A percentile compares a stretch with the other conserved stretches of the same genome.
These are phyloP conservation scores for Amaranthus palmeri DNA, from an alignment of 148 eudicot species.

Conservation along the genomic window DNA sequence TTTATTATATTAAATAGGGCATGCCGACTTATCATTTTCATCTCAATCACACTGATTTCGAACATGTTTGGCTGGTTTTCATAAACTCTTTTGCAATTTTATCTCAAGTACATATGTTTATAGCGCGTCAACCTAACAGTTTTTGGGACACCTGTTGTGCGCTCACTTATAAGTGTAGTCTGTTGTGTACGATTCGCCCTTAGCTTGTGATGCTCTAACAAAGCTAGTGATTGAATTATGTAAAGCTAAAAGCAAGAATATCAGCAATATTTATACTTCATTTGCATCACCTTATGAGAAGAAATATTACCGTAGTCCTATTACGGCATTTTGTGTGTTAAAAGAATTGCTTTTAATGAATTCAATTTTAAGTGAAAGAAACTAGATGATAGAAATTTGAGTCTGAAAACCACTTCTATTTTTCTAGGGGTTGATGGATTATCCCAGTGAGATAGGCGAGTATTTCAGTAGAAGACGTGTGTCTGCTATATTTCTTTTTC, in stretches of 20 bases:
- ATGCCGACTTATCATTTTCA: not conserved
- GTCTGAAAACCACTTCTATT: not conserved
- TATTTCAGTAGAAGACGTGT: conserved; percentile 70
- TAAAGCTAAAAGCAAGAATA: no score
- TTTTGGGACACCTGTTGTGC: no score
- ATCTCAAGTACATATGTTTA: no score
- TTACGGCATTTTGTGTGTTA: not conserved
- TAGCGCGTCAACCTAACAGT: no score
- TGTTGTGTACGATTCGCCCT: no score
- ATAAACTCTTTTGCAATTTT: not conserved
- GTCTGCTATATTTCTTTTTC: conserved; percentile 69
- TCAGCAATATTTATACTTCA: not conserved
- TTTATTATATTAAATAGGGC: no score
- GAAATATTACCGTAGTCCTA: not conserved
- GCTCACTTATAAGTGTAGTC: no score
- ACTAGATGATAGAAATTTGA: not conserved
- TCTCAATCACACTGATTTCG: not conserved
- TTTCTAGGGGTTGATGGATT: conserved; percentile 64
- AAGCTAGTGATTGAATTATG: no score
- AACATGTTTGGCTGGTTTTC: not conserved
- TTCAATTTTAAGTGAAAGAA: not conserved
- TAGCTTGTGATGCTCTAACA: no score
- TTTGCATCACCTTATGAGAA: not conserved
- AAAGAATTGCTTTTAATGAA: not conserved
- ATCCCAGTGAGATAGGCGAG: conserved; percentile 60